Evolutionary conservation across 2,329 filamentous ascomycete species (phyloP).

Genomic region (Blastomyces emzantsi): DNA sequence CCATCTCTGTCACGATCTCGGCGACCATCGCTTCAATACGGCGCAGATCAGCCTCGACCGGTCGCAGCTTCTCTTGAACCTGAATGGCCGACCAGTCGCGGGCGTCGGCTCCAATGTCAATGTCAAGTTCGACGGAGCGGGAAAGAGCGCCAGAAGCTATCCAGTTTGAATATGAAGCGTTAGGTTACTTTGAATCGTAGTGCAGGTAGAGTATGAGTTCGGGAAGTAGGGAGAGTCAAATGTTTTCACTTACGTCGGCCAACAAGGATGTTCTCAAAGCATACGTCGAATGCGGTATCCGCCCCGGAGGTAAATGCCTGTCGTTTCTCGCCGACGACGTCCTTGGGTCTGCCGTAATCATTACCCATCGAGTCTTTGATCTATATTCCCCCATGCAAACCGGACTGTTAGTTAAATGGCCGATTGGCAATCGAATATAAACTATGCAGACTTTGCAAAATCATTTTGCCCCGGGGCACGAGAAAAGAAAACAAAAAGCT

Average conservation of each 20-base stretch:
- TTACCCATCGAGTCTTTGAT: constrained; percentile 94
- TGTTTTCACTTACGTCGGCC: constrained; percentile 48
- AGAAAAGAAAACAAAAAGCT: not conserved
- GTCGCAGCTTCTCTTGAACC: constrained; percentile 94
- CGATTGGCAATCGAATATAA: not conserved
- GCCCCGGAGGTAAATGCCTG: constrained; percentile 90
- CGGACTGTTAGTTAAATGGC: constrained; percentile 6
- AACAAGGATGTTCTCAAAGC: constrained; percentile 77
- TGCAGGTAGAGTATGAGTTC: not conserved
- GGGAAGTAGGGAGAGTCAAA: not conserved
- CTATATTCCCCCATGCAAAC: constrained; percentile 39
- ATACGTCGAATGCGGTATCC: constrained; percentile 91
- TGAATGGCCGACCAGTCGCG: constrained; percentile 98
- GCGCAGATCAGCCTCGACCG: constrained; percentile 87
- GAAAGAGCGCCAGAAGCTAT: constrained; percentile 41
- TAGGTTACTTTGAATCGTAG: not conserved
- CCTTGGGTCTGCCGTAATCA: constrained; percentile 85
- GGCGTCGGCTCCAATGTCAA: constrained; percentile 93
- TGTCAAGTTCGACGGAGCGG: constrained; percentile 80
- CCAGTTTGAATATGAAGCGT: not conserved
- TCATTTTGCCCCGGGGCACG: not conserved
- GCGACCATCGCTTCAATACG: constrained; percentile 82
- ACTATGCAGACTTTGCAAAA: not conserved
- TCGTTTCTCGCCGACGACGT: constrained; percentile 83
- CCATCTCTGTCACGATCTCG: constrained; percentile 91